Conservation (phyloP, 78 protist genomes). For the Blattamonas nauphoetae region DNA sequence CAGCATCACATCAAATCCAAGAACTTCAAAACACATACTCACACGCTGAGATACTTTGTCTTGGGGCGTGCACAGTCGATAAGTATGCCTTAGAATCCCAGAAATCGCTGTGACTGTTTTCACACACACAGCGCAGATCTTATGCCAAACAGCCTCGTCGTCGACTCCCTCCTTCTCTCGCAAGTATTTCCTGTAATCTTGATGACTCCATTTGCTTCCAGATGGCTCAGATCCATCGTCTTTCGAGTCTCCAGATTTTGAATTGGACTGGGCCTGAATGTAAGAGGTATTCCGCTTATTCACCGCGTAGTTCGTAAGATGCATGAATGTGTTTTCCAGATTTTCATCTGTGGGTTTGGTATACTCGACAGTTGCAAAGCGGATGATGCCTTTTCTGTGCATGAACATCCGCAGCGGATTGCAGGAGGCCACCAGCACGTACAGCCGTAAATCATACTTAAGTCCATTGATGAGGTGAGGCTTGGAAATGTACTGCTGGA, state of each 20-base stretch:
- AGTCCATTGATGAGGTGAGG: not conserved
- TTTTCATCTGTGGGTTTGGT: constrained; percentile 5
- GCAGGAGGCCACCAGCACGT: not conserved
- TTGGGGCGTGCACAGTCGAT: not conserved
- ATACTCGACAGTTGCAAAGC: constrained; percentile 20
- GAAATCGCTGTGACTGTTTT: not conserved
- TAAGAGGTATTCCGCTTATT: not conserved
- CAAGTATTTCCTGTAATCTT: not conserved
- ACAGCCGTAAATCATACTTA: constrained; percentile 21
- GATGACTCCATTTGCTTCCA: not conserved
- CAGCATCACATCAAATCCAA: constrained; percentile 23
- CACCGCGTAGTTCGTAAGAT: constrained; percentile 33
- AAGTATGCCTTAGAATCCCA: not conserved
- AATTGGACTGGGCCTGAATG: not conserved
- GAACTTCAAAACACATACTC: constrained; percentile 18
- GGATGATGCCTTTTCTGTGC: constrained; percentile 11
- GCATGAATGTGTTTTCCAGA: not conserved
- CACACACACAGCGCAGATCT: not conserved
- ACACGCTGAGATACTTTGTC: not conserved
- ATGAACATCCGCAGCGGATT: constrained; percentile 6
- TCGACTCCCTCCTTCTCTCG: not conserved
- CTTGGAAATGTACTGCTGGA: constrained; percentile 23
- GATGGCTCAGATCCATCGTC: not conserved
- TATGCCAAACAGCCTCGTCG: not conserved
- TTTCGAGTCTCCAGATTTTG: not conserved